Conservation (phyloP, 139 green algal genomes). For the Asterochloris sp. region DNA sequence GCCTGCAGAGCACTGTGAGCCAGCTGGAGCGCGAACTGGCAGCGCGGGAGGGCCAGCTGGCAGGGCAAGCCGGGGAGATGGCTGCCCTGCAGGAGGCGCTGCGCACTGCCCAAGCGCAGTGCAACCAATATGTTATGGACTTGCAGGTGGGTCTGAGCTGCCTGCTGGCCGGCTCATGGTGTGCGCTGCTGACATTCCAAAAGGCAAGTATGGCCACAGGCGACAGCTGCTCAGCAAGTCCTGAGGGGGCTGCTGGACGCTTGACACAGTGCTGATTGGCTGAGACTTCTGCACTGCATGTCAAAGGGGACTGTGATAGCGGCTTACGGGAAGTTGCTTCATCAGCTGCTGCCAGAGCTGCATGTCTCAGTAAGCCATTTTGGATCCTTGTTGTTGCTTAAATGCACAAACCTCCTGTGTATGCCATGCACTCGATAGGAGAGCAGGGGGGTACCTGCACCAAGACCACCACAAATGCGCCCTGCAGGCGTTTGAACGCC, state of each 20-base stretch:
- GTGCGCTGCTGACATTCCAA: no score
- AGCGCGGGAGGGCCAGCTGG: conserved; percentile 32
- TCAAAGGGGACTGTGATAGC: no score
- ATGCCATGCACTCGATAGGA: background rate
- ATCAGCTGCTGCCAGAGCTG: no score
- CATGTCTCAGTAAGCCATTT: background rate
- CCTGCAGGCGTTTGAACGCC: conserved; percentile 61
- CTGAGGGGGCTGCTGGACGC: no score
- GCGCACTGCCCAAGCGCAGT: conserved; percentile 35
- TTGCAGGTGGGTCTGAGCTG: conserved; percentile 37
- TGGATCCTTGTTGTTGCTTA: background rate
- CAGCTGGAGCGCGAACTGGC: conserved; percentile 59
- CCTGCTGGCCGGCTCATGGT: no score
- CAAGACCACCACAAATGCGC: background rate
- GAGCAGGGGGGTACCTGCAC: background rate
- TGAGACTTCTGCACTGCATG: no score
- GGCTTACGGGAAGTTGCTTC: no score
- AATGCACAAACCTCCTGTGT: background rate
- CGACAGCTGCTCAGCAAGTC: no score
- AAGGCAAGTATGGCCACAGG: no score
- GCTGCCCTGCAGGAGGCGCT: conserved; percentile 46
- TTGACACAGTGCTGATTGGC: no score
- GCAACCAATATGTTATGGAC: conserved; percentile 60
- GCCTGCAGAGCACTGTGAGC: conserved; percentile 41
- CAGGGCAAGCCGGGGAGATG: conserved; percentile 44